These are phyloP conservation scores for Sporobolus alterniflorus DNA, from an alignment of 202 grass and related monocot genomes.

Conservation along the genomic window DNA sequence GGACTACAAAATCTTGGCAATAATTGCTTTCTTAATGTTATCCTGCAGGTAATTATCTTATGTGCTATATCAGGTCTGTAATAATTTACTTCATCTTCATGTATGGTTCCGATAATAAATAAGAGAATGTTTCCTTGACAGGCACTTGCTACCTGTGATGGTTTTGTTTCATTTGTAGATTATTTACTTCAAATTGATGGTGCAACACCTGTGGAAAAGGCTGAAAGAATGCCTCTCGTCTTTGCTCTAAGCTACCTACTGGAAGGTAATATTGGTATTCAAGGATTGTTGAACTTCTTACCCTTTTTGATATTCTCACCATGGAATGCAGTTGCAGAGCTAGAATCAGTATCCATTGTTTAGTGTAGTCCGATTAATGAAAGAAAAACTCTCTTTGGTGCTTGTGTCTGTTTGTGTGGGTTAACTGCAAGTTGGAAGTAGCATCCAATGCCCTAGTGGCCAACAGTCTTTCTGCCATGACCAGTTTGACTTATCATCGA, in stretches of 20 bases:
- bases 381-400: neutral
- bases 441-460: too few species aligned
- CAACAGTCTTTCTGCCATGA: too few species aligned
- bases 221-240: slow-evolving; percentile 72
- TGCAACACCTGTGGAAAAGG: slow-evolving; percentile 49
- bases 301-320: neutral
- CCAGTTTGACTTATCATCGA: too few species aligned
- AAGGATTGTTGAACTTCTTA: slow-evolving; percentile 10
- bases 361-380: neutral
- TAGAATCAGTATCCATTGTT: slow-evolving; percentile 13
- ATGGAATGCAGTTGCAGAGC: neutral
- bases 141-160: slow-evolving; percentile 85
- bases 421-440: neutral
- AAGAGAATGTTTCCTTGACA: slow-evolving; percentile 38
- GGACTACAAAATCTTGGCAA: slow-evolving; percentile 93
- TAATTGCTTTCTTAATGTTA: slow-evolving; percentile 98
- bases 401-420: too few species aligned
- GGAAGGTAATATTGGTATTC: slow-evolving; percentile 60
- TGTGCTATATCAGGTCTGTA: neutral
- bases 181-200: slow-evolving; percentile 51
- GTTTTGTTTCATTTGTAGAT: slow-evolving; percentile 69
- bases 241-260: slow-evolving; percentile 71
- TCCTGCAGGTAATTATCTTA: slow-evolving; percentile 69
- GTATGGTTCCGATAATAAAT: neutral
- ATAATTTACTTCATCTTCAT: slow-evolving; percentile 7